These are phyloP conservation scores for Bimuria novae-zelandiae DNA, from an alignment of 2,329 filamentous ascomycete species.

Conservation along the genomic window DNA sequence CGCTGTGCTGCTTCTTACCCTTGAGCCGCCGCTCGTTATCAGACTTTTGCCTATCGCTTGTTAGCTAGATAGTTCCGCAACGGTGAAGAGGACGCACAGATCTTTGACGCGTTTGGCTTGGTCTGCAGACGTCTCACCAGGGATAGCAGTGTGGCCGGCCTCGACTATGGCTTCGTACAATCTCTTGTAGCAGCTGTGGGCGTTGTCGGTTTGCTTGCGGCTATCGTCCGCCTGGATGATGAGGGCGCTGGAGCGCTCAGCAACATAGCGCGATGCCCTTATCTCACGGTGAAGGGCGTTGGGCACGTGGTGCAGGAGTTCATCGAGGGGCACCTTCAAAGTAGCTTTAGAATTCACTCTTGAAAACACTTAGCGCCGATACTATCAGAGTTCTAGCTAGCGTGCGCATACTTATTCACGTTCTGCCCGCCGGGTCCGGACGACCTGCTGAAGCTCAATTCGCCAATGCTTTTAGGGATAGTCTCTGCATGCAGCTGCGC, in stretches of 20 bases:
- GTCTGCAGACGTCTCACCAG: slow-evolving; percentile 63
- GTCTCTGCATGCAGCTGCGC: slow-evolving; percentile 56
- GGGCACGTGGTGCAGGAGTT: slow-evolving; percentile 60
- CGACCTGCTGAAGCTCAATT: slow-evolving; percentile 66
- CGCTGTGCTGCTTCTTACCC: slow-evolving; percentile 64
- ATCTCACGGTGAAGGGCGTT: slow-evolving; percentile 58
- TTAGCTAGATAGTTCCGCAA: slow-evolving; percentile 25
- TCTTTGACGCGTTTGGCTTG: slow-evolving; percentile 60
- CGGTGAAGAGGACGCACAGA: slow-evolving; percentile 49
- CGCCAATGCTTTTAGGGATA: slow-evolving; percentile 61
- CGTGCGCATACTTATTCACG: slow-evolving; percentile 64
- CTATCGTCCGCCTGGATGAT: slow-evolving; percentile 68
- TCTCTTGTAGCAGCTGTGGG: slow-evolving; percentile 62
- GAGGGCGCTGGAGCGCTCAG: slow-evolving; percentile 57
- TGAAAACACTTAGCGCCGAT: slow-evolving; percentile 16
- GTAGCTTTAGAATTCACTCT: slow-evolving; percentile 71
- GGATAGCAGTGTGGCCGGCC: slow-evolving; percentile 57
- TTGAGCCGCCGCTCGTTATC: slow-evolving; percentile 63
- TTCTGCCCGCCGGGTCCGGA: slow-evolving; percentile 70
- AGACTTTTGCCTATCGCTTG: slow-evolving; percentile 54
- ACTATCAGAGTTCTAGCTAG: slow-evolving; percentile 6
- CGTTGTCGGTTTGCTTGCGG: slow-evolving; percentile 65
- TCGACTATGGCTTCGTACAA: slow-evolving; percentile 59
- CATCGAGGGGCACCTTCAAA: slow-evolving; percentile 59
- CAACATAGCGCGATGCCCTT: slow-evolving; percentile 59